These are phyloP conservation scores for Blakeslea trispora DNA, from an alignment of 371 early-diverging fungal species.

Conservation along the genomic window DNA sequence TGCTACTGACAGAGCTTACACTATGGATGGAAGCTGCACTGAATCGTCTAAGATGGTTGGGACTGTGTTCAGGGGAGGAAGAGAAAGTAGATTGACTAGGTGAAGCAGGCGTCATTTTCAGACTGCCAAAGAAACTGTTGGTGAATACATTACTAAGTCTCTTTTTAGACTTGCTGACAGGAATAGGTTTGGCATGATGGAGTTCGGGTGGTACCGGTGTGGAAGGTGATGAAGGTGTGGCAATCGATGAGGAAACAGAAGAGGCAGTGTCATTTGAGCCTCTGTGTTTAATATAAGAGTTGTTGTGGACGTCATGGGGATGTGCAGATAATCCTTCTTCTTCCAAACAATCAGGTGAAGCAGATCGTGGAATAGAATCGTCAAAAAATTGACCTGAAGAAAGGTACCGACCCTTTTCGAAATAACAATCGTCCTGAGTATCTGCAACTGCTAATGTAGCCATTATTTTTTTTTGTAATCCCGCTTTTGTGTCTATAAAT, in stretches of 20 bases:
- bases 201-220: constrained; percentile 17
- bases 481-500: too few relatives aligned
- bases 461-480: constrained; percentile 14
- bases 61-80: constrained; percentile 2
- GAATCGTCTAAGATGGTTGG: constrained; percentile 6
- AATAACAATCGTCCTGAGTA: constrained; percentile 8
- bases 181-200: constrained; percentile 15
- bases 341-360: constrained; percentile 21
- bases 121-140: constrained; percentile 18
- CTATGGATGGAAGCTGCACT: constrained; percentile 21
- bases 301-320: constrained; percentile 9
- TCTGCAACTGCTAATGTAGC: constrained; percentile 12
- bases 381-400: constrained; percentile 16
- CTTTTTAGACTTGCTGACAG: constrained; percentile 19
- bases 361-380: constrained; percentile 23
- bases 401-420: constrained; percentile 11
- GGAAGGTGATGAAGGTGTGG: constrained; percentile 7
- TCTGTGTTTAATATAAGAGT: constrained; percentile 14
- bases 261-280: constrained; percentile 29
- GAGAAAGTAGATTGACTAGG: background rate
- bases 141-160: constrained; percentile 22
- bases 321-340: background rate
- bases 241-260: constrained; percentile 16
- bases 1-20: constrained; percentile 24
- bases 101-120: constrained; percentile 23